Conservation (phyloP, 2,329 filamentous ascomycete genomes). For the Aspergillus chevalieri region DNA sequence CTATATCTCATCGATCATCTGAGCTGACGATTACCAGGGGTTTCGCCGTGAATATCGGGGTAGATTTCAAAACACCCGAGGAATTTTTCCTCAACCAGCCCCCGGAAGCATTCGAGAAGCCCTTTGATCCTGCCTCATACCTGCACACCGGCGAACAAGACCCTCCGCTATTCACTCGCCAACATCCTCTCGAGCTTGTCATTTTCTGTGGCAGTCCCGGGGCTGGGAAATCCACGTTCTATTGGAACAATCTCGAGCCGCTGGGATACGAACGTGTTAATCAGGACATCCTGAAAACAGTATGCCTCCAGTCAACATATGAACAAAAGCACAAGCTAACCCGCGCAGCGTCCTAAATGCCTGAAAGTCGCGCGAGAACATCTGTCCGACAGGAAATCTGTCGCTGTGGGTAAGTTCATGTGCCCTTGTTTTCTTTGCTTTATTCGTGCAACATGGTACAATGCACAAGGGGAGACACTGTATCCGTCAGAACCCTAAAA, state of each 20-base stretch:
- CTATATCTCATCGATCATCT: not conserved
- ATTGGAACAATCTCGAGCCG: constrained; percentile 68
- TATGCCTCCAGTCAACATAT: constrained; percentile 19
- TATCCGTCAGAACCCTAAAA: not conserved
- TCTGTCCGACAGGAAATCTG: constrained; percentile 59
- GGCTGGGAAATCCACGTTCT: constrained; percentile 88
- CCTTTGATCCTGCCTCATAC: constrained; percentile 64
- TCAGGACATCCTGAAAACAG: constrained; percentile 77
- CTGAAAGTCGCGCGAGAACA: constrained; percentile 65
- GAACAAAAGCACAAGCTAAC: not conserved
- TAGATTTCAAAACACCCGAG: constrained; percentile 79
- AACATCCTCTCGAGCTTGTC: constrained; percentile 65
- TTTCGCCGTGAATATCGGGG: constrained; percentile 76
- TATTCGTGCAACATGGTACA: not conserved
- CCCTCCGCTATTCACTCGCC: constrained; percentile 47
- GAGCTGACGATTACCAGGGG: constrained; percentile 48
- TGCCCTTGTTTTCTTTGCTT: not conserved
- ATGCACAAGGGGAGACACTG: too few relatives aligned
- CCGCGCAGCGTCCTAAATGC: constrained; percentile 52
- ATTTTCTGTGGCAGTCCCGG: constrained; percentile 85
- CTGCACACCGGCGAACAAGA: constrained; percentile 32
- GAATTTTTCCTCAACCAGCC: constrained; percentile 75
- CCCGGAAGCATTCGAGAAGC: constrained; percentile 58
- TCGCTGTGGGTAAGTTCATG: constrained; percentile 64
- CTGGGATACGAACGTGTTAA: constrained; percentile 80